Conservation (phyloP, 192 early-diverging fungal species). For the Backusella liffmaniae region DNA sequence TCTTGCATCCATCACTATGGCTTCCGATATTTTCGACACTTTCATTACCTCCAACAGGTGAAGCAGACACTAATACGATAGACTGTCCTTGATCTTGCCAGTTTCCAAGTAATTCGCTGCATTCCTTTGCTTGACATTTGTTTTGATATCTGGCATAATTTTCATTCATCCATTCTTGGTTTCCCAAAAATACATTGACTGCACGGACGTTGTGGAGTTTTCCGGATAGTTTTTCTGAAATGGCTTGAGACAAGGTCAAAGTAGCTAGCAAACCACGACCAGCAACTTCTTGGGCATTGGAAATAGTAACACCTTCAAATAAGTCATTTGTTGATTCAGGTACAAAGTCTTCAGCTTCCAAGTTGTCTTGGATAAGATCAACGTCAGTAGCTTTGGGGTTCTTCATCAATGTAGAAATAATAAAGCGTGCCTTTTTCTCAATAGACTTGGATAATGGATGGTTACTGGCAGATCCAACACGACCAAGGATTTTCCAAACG, state of each 20-base stretch:
- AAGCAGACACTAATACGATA: slow-evolving; percentile 53
- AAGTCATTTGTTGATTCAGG: slow-evolving; percentile 18
- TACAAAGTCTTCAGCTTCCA: slow-evolving; percentile 13
- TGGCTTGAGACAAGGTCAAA: slow-evolving; percentile 35
- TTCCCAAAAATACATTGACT: slow-evolving; percentile 57
- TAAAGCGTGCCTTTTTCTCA: slow-evolving; percentile 23
- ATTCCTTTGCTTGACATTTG: slow-evolving; percentile 11
- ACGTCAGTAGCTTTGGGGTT: not conserved
- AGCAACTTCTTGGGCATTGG: slow-evolving; percentile 57
- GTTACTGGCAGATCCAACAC: slow-evolving; percentile 54
- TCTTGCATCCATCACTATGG: slow-evolving; percentile 18
- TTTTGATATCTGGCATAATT: slow-evolving; percentile 43
- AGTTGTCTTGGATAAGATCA: slow-evolving; percentile 15
- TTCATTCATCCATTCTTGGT: slow-evolving; percentile 63
- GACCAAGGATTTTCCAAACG: slow-evolving; percentile 45
- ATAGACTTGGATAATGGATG: slow-evolving; percentile 74
- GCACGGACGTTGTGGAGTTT: slow-evolving; percentile 36
- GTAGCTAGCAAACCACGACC: slow-evolving; percentile 63
- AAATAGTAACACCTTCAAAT: slow-evolving; percentile 43
- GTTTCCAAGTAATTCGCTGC: slow-evolving; percentile 26
- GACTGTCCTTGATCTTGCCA: slow-evolving; percentile 63
- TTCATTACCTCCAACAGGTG: slow-evolving; percentile 24
- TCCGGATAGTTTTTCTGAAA: slow-evolving; percentile 1
- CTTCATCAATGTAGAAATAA: not conserved
- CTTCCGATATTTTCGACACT: not conserved